Evolutionary conservation across 2,329 filamentous ascomycete species (phyloP), one percentile per base, ranked within the genome.

Genomic region (Penicillium carneum): DNA sequence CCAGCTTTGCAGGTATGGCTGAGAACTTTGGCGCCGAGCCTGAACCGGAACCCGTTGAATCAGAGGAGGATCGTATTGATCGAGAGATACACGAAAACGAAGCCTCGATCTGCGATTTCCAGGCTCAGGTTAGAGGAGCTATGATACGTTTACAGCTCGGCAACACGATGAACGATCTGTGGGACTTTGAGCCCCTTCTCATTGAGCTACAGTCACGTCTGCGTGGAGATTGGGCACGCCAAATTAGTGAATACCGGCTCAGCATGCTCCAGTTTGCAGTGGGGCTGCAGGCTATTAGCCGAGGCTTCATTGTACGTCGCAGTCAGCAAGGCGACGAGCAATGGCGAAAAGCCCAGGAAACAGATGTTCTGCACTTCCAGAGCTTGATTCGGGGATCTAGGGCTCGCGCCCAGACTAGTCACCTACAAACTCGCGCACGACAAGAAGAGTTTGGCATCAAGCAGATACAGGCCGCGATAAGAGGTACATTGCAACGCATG

Each of bases 1-100:
- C 95, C 41, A 97, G 92, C 81, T 99, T 99, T 81, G 93, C 93
- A 57, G 96, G 93, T 62, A 98, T 99, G 91, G 90, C 93, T 52
- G 94, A 93, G 65, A 94, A 95, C 73, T 97, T 99, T 82, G 93
- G 92, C 39, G 90, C 94, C 6, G 92, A 96, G 71, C 87, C 89
- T 1, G 85, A 90, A 57, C 87, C 89, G 0, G 85, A 90, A 89
- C 88, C 88, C 1, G 82, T 87, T 3, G 95, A 98, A 73, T 93
- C 91, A 0, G 94, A 98, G 69, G 91, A 98, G 71, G 93, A 98
- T 71, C 85, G 93, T 45, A 89, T 95, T 57, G 87, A 93, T 50
- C 85, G 93, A 57, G 92, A 97, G 74, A 79, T 99, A 4, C 84
- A 82, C 14, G 93, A 96, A 70, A 89, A 92, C 61, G 90, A 95